A percentile compares a stretch with the other conserved stretches of the same genome.
phyloP scores from a whole-genome alignment of 2,329 filamentous ascomycete species.

The Aciculosporium take region DNA sequence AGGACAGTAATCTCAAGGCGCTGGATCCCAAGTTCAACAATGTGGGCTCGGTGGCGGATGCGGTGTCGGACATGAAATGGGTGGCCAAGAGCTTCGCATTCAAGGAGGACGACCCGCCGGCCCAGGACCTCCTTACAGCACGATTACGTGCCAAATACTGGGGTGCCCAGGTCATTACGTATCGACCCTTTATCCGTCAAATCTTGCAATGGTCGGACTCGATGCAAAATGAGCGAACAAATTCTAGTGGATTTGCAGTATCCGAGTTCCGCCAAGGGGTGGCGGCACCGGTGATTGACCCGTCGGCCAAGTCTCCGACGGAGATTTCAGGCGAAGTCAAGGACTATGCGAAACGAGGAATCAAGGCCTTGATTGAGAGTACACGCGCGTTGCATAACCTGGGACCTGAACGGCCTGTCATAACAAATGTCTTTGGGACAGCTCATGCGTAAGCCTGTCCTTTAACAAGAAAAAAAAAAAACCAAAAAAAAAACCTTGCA shows the following conservation, averaged over 20 bases:
- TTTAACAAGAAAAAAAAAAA: too few relatives aligned
- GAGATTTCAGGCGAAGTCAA: slow-evolving; percentile 33
- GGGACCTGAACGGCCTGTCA: slow-evolving; percentile 52
- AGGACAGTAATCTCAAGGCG: slow-evolving; percentile 14
- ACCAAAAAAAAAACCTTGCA: too few relatives aligned
- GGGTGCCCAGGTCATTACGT: slow-evolving; percentile 79
- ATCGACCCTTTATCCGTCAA: slow-evolving; percentile 56
- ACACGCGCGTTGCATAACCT: slow-evolving; percentile 66
- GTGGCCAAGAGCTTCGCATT: slow-evolving; percentile 39
- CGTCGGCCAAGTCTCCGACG: slow-evolving; percentile 20
- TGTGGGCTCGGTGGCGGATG: slow-evolving; percentile 31
- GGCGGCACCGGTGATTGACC: slow-evolving; percentile 23
- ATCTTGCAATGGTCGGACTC: slow-evolving; percentile 36
- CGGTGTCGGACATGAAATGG: slow-evolving; percentile 29
- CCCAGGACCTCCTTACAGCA: slow-evolving; percentile 64
- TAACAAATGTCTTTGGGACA: slow-evolving; percentile 94
- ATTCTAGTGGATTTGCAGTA: slow-evolving; percentile 18
- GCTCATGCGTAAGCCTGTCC: slow-evolving; percentile 95
- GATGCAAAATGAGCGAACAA: slow-evolving; percentile 20
- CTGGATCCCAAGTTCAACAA: slow-evolving; percentile 25
- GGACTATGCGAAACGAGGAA: slow-evolving; percentile 44
- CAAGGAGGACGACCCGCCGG: slow-evolving; percentile 53
- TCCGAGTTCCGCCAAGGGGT: slow-evolving; percentile 24
- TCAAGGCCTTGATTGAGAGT: slow-evolving; percentile 67
- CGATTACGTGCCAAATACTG: slow-evolving; percentile 88